phyloP scores from a whole-genome alignment of 2,329 filamentous ascomycete species.

The Sporothrix schenckii region DNA sequence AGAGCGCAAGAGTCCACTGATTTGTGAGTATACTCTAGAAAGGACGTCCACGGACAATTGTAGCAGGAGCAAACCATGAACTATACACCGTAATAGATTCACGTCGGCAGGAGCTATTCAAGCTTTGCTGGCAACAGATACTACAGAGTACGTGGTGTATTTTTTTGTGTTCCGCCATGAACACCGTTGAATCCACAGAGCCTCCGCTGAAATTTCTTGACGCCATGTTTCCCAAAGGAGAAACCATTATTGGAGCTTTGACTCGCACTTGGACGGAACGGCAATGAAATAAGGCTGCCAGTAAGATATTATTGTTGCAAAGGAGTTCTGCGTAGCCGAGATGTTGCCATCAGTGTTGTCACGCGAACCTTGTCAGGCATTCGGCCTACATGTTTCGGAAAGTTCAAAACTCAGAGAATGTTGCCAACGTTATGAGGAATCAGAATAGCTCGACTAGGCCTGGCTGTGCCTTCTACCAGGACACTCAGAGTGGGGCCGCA shows the following conservation, averaged over 20 bases:
- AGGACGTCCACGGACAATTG: not conserved
- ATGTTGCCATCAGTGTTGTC: too few species aligned
- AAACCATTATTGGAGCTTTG: not conserved
- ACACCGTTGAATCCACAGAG: conserved; percentile 7
- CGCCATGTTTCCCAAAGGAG: not conserved
- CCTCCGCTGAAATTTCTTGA: not conserved
- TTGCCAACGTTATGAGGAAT: too few species aligned
- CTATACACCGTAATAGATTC: not conserved
- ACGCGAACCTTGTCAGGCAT: too few species aligned
- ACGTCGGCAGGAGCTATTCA: not conserved
- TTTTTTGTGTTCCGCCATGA: not conserved
- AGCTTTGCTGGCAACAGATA: conserved; percentile 5
- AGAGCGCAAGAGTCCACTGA: not conserved
- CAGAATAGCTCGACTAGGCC: too few species aligned
- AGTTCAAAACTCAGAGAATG: too few species aligned
- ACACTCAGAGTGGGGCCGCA: not conserved
- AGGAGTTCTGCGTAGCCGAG: not conserved
- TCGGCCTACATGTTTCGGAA: too few species aligned
- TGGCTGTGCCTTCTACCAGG: not conserved
- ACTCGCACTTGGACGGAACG: not conserved
- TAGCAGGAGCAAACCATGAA: not conserved
- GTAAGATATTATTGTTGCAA: not conserved
- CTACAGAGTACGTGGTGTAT: too few species aligned
- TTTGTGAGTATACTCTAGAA: not conserved
- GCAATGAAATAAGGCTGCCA: too few species aligned